Evolutionary conservation across 352 stramenopile genomes (phyloP).

Genomic region (Phytophthora hibernalis): DNA sequence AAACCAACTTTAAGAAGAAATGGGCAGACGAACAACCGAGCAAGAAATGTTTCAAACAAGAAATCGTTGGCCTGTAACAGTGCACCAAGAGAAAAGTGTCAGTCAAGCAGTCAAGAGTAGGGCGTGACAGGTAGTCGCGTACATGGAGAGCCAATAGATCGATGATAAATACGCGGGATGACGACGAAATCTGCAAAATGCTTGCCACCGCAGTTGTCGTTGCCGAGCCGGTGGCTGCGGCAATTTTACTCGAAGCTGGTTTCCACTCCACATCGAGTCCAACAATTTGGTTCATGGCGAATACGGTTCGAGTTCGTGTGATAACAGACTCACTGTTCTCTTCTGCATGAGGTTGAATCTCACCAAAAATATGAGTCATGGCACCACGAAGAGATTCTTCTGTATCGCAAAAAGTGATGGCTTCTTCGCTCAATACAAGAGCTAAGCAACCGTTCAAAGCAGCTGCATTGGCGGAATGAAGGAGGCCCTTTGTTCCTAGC

Average conservation of each 20-base stretch:
- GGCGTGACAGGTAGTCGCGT: slow-evolving; percentile 10
- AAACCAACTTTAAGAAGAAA: slow-evolving; percentile 67
- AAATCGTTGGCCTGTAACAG: slow-evolving; percentile 45
- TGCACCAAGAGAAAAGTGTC: background rate
- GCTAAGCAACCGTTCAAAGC: slow-evolving; percentile 43
- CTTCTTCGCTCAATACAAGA: slow-evolving; percentile 31
- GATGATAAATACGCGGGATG: slow-evolving; percentile 59
- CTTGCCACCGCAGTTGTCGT: slow-evolving; percentile 52
- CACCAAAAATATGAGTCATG: slow-evolving; percentile 40
- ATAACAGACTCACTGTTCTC: background rate
- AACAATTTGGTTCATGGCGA: slow-evolving; percentile 35
- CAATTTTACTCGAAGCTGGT: slow-evolving; percentile 52
- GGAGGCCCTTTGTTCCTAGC: slow-evolving; percentile 19
- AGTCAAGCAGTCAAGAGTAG: background rate
- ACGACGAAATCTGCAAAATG: slow-evolving; percentile 68
- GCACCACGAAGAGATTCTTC: slow-evolving; percentile 40
- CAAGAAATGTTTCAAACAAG: slow-evolving; percentile 60
- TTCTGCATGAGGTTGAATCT: background rate
- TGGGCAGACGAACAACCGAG: slow-evolving; percentile 42
- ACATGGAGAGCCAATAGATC: slow-evolving; percentile 68
- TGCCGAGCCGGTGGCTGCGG: slow-evolving; percentile 29
- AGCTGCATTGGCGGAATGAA: slow-evolving; percentile 29
- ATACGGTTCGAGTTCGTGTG: background rate
- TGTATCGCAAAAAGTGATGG: slow-evolving; percentile 52
- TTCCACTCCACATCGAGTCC: slow-evolving; percentile 82